These are phyloP conservation scores for Penicillium griseofulvum DNA, from an alignment of 2,329 filamentous ascomycete genomes.

Conservation along the genomic window DNA sequence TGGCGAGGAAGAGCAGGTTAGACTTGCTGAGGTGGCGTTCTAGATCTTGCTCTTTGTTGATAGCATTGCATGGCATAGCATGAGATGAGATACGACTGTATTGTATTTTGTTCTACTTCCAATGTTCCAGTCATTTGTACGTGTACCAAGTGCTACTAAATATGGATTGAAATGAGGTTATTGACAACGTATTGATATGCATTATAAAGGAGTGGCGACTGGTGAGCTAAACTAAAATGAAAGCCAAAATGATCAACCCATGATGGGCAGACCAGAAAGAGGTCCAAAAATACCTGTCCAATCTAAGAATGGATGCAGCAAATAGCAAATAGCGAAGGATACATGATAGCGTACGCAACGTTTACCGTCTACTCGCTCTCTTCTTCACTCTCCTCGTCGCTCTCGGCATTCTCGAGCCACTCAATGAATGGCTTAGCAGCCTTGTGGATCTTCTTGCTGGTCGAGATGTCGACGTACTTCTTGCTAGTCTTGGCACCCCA, in stretches of 20 bases:
- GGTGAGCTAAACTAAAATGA: constrained; percentile 17
- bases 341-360: background rate
- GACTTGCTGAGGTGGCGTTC: constrained; percentile 33
- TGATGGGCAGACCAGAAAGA: background rate
- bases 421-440: constrained; percentile 89
- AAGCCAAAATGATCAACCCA: background rate
- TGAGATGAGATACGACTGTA: background rate
- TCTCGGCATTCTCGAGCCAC: constrained; percentile 87
- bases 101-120: background rate
- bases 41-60: constrained; percentile 5
- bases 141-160: background rate
- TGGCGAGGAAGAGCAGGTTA: constrained; percentile 16
- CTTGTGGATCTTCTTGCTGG: constrained; percentile 93
- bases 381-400: constrained; percentile 65
- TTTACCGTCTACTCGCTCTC: constrained; percentile 49
- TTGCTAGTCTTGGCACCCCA: constrained; percentile 97
- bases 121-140: background rate
- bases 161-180: background rate
- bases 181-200: background rate
- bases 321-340: constrained; percentile 1
- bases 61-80: background rate
- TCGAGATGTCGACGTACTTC: constrained; percentile 90
- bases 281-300: background rate
- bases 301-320: background rate
- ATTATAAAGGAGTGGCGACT: constrained; percentile 22